phyloP scores from a whole-genome alignment of 1,284 basidiomycete genomes.

The Tetrapyrgos nigripes region DNA sequence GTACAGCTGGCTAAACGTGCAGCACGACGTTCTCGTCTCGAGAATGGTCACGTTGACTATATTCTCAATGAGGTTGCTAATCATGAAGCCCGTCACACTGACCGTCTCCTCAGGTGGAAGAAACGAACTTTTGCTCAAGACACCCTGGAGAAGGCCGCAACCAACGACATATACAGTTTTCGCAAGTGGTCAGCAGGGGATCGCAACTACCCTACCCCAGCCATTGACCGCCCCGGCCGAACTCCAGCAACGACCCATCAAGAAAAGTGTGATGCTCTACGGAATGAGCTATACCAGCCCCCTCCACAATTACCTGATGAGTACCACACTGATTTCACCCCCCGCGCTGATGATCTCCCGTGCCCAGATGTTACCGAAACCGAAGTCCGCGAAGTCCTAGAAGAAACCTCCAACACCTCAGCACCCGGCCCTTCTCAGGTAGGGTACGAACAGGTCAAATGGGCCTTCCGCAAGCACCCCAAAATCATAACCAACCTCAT shows the following conservation, averaged over 20 bases:
- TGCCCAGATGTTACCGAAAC: conserved; percentile 18
- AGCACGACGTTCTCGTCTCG: not conserved
- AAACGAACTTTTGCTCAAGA: conserved; percentile 20
- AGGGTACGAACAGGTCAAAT: conserved; percentile 19
- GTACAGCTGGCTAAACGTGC: not conserved
- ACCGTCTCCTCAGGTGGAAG: conserved; percentile 13
- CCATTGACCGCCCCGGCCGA: conserved; percentile 10
- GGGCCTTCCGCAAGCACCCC: conserved; percentile 18
- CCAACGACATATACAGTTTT: conserved; percentile 22
- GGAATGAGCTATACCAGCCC: conserved; percentile 28
- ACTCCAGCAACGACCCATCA: conserved; percentile 15
- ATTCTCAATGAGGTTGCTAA: not conserved
- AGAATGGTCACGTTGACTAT: not conserved
- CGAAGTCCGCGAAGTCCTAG: conserved; percentile 20
- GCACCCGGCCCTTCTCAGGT: conserved; percentile 24
- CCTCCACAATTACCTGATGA: conserved; percentile 18
- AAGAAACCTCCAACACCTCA: conserved; percentile 12
- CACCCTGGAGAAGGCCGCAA: conserved; percentile 11
- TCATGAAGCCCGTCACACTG: not conserved
- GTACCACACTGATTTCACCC: not conserved
- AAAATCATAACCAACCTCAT: conserved; percentile 5
- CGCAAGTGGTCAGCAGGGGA: conserved; percentile 20
- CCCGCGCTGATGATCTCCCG: conserved; percentile 11
- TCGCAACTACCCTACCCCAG: conserved; percentile 22
- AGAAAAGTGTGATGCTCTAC: conserved; percentile 31